Percentiles rank a stretch among this genome's conserved stretches.
These are phyloP conservation scores for Dendrostoma leiphaemia DNA, from an alignment of 2,329 filamentous ascomycete genomes.

Conservation along the genomic window DNA sequence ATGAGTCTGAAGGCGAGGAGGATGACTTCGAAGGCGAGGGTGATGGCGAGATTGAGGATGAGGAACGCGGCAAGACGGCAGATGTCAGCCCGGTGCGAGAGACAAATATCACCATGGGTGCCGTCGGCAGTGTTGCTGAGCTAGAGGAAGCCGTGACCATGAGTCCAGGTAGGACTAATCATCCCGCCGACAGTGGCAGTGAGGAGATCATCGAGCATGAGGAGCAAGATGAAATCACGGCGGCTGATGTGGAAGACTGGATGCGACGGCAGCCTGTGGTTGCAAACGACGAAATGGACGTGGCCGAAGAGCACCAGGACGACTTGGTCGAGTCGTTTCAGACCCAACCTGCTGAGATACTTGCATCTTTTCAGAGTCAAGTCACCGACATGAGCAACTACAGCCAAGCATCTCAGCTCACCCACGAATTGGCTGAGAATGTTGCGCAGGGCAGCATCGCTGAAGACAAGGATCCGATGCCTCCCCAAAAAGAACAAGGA, in stretches of 20 bases:
- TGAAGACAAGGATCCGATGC: neutral
- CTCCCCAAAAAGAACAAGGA: neutral
- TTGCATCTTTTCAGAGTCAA: neutral
- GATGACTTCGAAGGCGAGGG: neutral
- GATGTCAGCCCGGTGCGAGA: neutral
- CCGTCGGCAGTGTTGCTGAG: neutral
- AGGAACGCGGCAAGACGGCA: too few relatives aligned
- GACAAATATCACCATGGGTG: neutral
- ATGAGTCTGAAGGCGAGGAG: neutral
- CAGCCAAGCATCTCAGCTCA: neutral
- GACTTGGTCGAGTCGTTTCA: neutral
- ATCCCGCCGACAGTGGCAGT: neutral
- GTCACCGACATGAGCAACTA: neutral
- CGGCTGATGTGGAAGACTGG: neutral
- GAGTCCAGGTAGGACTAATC: neutral
- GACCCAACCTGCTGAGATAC: neutral
- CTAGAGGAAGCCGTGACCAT: slow-evolving; percentile 7
- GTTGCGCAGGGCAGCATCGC: neutral
- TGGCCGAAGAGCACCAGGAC: neutral
- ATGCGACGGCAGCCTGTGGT: neutral
- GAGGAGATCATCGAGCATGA: neutral
- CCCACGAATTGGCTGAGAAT: neutral
- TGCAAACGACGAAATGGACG: neutral
- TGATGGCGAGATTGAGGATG: neutral
- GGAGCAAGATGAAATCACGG: neutral